Evolutionary conservation across 2,329 filamentous ascomycete genomes (phyloP).

Genomic region (Drechslerella coelobrocha): DNA sequence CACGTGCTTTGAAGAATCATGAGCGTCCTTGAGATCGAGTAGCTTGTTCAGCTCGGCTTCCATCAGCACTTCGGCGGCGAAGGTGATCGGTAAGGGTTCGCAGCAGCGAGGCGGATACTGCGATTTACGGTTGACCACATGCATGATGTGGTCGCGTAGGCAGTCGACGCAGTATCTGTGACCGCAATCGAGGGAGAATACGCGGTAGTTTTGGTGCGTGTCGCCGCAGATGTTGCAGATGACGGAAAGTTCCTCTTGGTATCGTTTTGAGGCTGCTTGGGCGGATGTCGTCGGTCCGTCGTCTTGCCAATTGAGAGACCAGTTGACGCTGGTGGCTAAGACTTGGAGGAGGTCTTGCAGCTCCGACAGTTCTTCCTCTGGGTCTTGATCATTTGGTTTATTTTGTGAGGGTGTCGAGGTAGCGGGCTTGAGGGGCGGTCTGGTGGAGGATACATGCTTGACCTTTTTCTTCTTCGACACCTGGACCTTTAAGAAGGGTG

Average conservation of each 20-base stretch:
- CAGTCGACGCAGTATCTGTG: constrained; percentile 47
- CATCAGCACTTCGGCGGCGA: constrained; percentile 47
- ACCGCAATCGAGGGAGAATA: constrained; percentile 34
- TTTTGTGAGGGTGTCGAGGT: background rate
- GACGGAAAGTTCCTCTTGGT: constrained; percentile 31
- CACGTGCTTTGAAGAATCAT: constrained; percentile 39
- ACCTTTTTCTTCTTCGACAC: background rate
- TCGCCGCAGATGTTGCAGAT: constrained; percentile 46
- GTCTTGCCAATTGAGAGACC: constrained; percentile 38
- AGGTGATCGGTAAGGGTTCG: constrained; percentile 29
- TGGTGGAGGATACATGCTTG: background rate
- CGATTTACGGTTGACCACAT: constrained; percentile 31
- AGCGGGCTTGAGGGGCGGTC: background rate
- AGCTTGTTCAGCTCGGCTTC: constrained; percentile 26
- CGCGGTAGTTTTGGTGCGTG: constrained; percentile 29
- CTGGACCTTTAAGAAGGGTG: constrained; percentile 3
- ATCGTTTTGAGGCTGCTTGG: constrained; percentile 30
- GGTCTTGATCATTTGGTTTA: constrained; percentile 1
- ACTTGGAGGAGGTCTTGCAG: constrained; percentile 44
- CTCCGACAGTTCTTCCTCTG: constrained; percentile 41
- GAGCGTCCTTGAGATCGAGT: constrained; percentile 29
- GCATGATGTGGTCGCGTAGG: constrained; percentile 37
- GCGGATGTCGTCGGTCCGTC: constrained; percentile 33
- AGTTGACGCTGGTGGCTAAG: constrained; percentile 26
- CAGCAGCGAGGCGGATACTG: constrained; percentile 40